Evolutionary conservation across 768 basidiomycete genomes (phyloP).

Genomic region (Termitomyces sp.): DNA sequence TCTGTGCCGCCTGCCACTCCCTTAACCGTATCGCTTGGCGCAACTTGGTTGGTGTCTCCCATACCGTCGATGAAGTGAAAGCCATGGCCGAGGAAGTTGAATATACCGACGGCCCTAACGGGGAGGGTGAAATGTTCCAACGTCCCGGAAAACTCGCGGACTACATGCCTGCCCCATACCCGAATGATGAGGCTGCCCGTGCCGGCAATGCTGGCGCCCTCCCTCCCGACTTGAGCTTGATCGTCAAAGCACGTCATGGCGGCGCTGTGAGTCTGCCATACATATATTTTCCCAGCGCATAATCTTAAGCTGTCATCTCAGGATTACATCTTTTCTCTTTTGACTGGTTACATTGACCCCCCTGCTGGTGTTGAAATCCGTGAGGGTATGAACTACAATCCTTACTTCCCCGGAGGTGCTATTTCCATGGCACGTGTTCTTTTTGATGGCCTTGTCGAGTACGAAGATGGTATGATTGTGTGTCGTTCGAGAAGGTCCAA

Average conservation of each 20-base stretch:
- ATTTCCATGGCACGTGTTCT: constrained; percentile 98
- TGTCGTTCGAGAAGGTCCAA: not conserved
- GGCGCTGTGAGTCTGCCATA: constrained; percentile 66
- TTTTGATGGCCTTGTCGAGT: constrained; percentile 96
- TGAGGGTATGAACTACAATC: constrained; percentile 99
- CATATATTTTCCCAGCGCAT: not conserved
- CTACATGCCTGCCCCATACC: constrained; percentile 92
- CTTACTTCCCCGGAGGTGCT: constrained; percentile 98
- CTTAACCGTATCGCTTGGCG: constrained; percentile 99
- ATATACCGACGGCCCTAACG: constrained; percentile 94
- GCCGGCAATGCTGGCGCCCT: constrained; percentile 92
- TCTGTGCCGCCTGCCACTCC: constrained; percentile 98
- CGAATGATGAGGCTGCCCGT: constrained; percentile 97
- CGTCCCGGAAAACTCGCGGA: constrained; percentile 98
- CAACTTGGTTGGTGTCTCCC: constrained; percentile 97
- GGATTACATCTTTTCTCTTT: constrained; percentile 97
- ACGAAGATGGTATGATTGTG: constrained; percentile 73
- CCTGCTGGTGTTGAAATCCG: constrained; percentile 93
- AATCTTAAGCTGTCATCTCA: constrained; percentile 25
- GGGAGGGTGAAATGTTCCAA: constrained; percentile 97
- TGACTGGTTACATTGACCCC: constrained; percentile 96
- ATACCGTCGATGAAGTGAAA: constrained; percentile 88
- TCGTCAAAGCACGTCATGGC: constrained; percentile 97
- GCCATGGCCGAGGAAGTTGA: constrained; percentile 95
- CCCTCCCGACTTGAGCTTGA: constrained; percentile 95